Conservation (phyloP, 805 yeast genomes). For the Candida glaebosa region DNA sequence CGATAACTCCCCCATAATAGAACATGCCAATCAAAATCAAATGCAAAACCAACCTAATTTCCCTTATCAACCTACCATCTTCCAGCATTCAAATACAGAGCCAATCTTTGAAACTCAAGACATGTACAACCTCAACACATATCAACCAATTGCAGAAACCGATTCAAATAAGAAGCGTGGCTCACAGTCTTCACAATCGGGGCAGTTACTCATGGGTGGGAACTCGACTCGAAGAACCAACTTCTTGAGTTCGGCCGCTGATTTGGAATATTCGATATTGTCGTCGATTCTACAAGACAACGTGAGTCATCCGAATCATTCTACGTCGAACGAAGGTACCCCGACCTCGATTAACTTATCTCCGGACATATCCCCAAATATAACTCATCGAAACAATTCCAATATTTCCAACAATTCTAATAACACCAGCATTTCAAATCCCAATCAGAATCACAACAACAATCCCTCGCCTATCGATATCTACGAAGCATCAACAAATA, state of each 20-base stretch:
- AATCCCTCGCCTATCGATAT: not conserved
- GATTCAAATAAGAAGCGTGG: not conserved
- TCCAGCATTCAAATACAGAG: conserved; percentile 3
- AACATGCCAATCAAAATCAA: not conserved
- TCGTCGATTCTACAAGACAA: conserved; percentile 60
- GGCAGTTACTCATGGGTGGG: too few relatives aligned
- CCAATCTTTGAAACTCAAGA: conserved; percentile 4
- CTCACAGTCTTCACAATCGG: not conserved
- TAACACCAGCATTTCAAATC: not conserved
- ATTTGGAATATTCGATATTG: conserved; percentile 65
- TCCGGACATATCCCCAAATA: conserved; percentile 37
- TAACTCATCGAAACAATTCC: conserved; percentile 4
- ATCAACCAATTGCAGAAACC: not conserved
- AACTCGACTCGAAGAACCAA: conserved; percentile 30
- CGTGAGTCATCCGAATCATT: conserved; percentile 20
- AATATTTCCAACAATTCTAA: conserved; percentile 5
- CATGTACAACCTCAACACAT: conserved; percentile 7
- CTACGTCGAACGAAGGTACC: conserved; percentile 35
- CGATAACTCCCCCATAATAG: too few relatives aligned
- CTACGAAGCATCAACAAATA: not conserved
- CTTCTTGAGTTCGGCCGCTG: conserved; percentile 69
- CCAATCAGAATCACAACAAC: not conserved
- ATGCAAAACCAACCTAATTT: conserved; percentile 1
- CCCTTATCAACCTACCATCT: conserved; percentile 3
- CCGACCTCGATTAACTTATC: conserved; percentile 33